A percentile compares a stretch with the other conserved stretches of the same genome.
phyloP scores from a whole-genome alignment of 176 grass and related monocot species.

The maize (Zea mays) region DNA sequence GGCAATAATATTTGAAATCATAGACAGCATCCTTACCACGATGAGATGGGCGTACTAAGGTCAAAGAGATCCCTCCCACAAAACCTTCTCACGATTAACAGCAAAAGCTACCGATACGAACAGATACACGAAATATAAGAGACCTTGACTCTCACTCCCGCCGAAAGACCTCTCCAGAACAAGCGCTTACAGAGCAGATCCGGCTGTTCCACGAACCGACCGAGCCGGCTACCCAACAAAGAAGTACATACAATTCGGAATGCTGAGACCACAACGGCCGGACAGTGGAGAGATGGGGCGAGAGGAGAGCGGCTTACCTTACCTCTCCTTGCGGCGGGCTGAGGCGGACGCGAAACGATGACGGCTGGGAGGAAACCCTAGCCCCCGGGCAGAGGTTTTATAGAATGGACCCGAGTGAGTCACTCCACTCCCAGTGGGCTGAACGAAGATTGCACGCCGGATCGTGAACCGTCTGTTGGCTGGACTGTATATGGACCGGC shows the following conservation, averaged over 20 bases:
- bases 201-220: neutral
- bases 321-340: neutral
- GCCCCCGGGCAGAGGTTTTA: slow-evolving; percentile 3
- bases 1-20: too few relatives aligned
- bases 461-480: too few relatives aligned
- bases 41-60: neutral
- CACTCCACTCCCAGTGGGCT: too few relatives aligned
- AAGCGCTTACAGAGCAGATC: slow-evolving; percentile 13
- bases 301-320: slow-evolving; percentile 17
- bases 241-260: neutral
- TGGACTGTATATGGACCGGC: too few relatives aligned
- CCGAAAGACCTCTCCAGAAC: neutral
- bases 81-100: neutral
- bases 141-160: neutral
- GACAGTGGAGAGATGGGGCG: neutral
- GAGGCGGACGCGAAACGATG: neutral
- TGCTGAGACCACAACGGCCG: neutral
- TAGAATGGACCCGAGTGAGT: neutral
- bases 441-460: too few relatives aligned
- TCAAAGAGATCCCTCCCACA: neutral
- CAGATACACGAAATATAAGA: neutral
- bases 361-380: slow-evolving; percentile 49
- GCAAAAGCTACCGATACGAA: neutral
- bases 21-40: neutral
- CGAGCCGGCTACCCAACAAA: neutral